These are phyloP conservation scores for Ganoderma lingzhi DNA, from an alignment of 1,284 basidiomycete genomes.

Conservation along the genomic window DNA sequence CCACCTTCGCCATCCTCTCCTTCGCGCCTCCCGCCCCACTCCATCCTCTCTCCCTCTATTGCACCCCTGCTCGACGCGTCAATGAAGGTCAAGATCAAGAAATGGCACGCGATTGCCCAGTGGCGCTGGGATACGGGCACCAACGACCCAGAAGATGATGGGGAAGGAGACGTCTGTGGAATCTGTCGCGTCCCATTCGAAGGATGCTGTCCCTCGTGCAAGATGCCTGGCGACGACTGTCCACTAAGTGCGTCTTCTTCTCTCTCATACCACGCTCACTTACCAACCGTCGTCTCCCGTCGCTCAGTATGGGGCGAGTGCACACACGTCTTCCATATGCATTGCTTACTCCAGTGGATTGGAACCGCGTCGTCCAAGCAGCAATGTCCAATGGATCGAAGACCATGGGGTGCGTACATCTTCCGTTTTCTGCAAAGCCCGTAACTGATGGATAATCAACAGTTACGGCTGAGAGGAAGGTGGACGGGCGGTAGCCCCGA, in stretches of 20 bases:
- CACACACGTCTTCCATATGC: slow-evolving; percentile 95
- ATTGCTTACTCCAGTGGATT: slow-evolving; percentile 95
- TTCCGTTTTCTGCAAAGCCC: not conserved
- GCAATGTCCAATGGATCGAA: slow-evolving; percentile 94
- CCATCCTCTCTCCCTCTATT: not conserved
- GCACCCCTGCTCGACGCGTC: not conserved
- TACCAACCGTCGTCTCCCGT: slow-evolving; percentile 10
- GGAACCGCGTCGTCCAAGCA: slow-evolving; percentile 86
- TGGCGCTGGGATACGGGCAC: slow-evolving; percentile 86
- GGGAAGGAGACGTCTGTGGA: slow-evolving; percentile 86
- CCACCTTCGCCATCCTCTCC: slow-evolving; percentile 9
- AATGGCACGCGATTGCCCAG: slow-evolving; percentile 86
- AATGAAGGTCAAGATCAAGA: slow-evolving; percentile 85
- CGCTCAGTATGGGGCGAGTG: slow-evolving; percentile 92
- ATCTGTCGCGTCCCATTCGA: slow-evolving; percentile 94
- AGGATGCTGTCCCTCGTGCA: slow-evolving; percentile 92
- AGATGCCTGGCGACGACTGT: slow-evolving; percentile 96
- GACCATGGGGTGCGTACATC: slow-evolving; percentile 84
- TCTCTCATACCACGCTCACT: not conserved
- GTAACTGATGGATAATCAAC: not conserved
- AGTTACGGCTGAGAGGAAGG: slow-evolving; percentile 50
- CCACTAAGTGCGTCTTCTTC: slow-evolving; percentile 78
- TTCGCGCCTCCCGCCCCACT: not conserved
- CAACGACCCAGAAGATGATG: slow-evolving; percentile 43
- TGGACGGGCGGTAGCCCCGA: slow-evolving; percentile 29